These are phyloP conservation scores for Capsicum pubescens DNA, from an alignment of 257 asterid species.

Conservation along the genomic window DNA sequence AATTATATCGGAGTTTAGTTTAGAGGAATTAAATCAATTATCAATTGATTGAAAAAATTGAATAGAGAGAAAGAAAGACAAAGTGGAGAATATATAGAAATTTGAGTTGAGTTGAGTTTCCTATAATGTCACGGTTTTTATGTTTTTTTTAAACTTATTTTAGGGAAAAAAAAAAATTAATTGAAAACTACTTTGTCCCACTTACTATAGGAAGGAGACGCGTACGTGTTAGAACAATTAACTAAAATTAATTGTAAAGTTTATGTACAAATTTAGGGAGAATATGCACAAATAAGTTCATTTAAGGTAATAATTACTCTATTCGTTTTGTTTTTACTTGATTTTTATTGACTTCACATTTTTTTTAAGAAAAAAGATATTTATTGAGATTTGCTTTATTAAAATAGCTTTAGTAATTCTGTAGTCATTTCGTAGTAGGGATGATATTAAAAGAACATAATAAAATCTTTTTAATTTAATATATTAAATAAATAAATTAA, in stretches of 20 bases:
- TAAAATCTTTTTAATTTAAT: no score
- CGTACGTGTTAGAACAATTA: not conserved
- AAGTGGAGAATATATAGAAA: constrained; percentile 50
- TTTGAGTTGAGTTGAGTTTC: not conserved
- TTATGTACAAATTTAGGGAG: not conserved
- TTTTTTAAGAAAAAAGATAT: no score
- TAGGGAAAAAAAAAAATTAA: not conserved
- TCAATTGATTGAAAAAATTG: not conserved
- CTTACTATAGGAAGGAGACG: no score
- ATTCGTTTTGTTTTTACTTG: no score
- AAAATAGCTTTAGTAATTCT: no score
- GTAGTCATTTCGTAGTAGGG: no score
- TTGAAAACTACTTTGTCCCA: not conserved
- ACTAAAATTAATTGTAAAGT: not conserved
- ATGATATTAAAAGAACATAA: no score
- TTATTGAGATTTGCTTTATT: no score
- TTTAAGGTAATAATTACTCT: no score
- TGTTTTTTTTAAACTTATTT: not conserved
- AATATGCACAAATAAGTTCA: no score
- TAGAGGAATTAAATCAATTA: not conserved
- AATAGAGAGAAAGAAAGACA: constrained; percentile 57
- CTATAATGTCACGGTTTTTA: not conserved
- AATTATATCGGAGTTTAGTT: not conserved
- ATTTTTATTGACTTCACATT: no score
- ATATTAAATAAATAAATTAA: no score